A percentile compares a stretch with the other conserved stretches of the same genome.
phyloP scores from a whole-genome alignment of 2,329 filamentous ascomycete genomes.

The Cytospora piceae region DNA sequence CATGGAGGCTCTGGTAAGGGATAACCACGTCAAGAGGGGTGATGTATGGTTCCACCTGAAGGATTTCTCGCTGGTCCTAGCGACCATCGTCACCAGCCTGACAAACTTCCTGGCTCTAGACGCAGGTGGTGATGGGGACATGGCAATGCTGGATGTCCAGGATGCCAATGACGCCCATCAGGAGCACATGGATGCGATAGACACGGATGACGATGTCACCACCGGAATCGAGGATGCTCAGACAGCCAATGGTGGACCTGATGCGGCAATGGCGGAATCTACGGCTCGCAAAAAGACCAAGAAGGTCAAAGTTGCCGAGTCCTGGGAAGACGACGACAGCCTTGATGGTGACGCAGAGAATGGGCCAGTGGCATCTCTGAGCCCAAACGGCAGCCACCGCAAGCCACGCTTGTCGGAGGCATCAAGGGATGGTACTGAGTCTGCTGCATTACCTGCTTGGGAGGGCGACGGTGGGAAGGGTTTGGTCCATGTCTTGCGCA shows the following conservation, averaged over 20 bases:
- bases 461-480: constrained; percentile 46
- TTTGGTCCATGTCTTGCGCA: constrained; percentile 60
- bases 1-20: constrained; percentile 59
- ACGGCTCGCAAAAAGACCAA: constrained; percentile 33
- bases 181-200: constrained; percentile 51
- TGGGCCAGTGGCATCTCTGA: not conserved
- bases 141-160: constrained; percentile 49
- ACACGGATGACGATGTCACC: constrained; percentile 46
- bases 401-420: constrained; percentile 37
- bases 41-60: constrained; percentile 77
- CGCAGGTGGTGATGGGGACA: constrained; percentile 46
- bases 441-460: constrained; percentile 23
- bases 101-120: constrained; percentile 58
- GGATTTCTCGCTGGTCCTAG: constrained; percentile 59
- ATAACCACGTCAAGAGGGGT: constrained; percentile 67
- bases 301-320: constrained; percentile 44
- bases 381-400: constrained; percentile 34
- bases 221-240: constrained; percentile 34
- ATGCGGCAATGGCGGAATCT: not conserved
- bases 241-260: constrained; percentile 25
- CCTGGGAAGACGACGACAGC: constrained; percentile 49
- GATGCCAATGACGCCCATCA: constrained; percentile 39
- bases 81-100: constrained; percentile 72
- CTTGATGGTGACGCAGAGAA: constrained; percentile 37
- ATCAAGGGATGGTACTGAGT: constrained; percentile 2